Conservation (phyloP, 805 yeast genomes). For the Metschnikowia colocasiae region DNA sequence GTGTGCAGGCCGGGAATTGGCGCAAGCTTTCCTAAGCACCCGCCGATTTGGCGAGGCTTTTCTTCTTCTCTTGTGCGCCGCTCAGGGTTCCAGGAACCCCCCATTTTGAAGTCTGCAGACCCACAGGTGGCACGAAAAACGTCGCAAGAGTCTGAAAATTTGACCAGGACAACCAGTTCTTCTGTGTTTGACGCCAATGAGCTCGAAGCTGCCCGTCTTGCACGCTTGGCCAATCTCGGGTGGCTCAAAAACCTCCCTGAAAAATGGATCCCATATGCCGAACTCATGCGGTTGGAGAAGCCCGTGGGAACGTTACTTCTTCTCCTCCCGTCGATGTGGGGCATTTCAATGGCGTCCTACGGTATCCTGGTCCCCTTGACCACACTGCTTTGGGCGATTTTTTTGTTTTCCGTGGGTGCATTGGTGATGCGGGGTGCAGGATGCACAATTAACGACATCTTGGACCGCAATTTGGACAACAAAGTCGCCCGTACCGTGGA, state of each 20-base stretch:
- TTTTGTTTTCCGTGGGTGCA: conserved; percentile 79
- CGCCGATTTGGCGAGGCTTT: neutral
- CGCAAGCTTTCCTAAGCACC: neutral
- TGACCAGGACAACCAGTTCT: neutral
- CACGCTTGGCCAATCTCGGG: conserved; percentile 43
- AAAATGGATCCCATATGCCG: conserved; percentile 83
- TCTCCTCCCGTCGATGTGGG: conserved; percentile 86
- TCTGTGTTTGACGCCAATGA: conserved; percentile 29
- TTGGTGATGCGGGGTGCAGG: conserved; percentile 97
- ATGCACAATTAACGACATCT: conserved; percentile 88
- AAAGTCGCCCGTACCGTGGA: conserved; percentile 85
- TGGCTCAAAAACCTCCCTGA: conserved; percentile 63
- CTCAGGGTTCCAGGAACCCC: conserved; percentile 13
- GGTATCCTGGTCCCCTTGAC: conserved; percentile 64
- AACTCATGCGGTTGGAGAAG: conserved; percentile 84
- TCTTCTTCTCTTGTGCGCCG: neutral
- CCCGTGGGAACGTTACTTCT: conserved; percentile 94
- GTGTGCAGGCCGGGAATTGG: neutral
- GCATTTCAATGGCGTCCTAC: conserved; percentile 85
- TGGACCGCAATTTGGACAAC: conserved; percentile 78
- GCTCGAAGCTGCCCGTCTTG: conserved; percentile 47
- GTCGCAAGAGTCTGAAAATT: no score
- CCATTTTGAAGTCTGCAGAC: conserved; percentile 3
- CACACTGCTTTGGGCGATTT: conserved; percentile 57
- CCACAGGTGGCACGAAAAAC: neutral